Evolutionary conservation across 371 early-diverging fungal genomes (phyloP), one percentile per base, ranked within the genome.

Genomic region (Zopfochytrium polystomum): DNA sequence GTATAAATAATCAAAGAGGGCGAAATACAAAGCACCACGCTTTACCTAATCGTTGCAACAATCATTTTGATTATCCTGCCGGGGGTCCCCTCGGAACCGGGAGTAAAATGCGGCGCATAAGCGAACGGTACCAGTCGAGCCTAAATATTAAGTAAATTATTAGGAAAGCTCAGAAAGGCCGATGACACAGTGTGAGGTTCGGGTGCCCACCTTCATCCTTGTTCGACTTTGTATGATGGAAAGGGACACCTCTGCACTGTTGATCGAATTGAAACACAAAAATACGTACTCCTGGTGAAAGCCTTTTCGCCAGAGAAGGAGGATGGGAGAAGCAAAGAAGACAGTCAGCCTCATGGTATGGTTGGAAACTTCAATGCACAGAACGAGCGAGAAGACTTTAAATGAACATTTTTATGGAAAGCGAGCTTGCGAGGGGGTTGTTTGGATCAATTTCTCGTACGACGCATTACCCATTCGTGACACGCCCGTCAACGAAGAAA

Each of bases 71-170:
- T 46, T 45, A 48, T 59, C 22, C 35, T 43, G 15, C 52, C 52
- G 2, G 60, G 48, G 6, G 53, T 45, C 2, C 65, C 65, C 20
- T 60, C 11, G 4, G 60, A 53, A 15, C 59, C 55, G 9, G 65
- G 65, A 9, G 58, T 58, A 35, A 65, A 65, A 30, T 65, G 65
- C 2, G 65, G 65, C 1, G 55, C 30, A 42, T 65, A 65, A 43
- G 59, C 54, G 34, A 65, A 65, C 30, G 59, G 54, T 2, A 65
- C 65, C 13, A 27, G 49, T 31, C 65, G 65, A 11, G 65, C 59
- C 54, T n/a, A n/a, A n/a, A n/a, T n/a, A n/a, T n/a, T n/a, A n/a
- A n/a, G n/a, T n/a, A n/a, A n/a, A n/a, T n/a, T n/a, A n/a, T n/a
- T n/a, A n/a, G n/a, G n/a, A n/a, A n/a, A n/a, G n/a, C n/a, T n/a